Evolutionary conservation across 352 stramenopile species (phyloP).

Genomic region (Phytophthora kernoviae): DNA sequence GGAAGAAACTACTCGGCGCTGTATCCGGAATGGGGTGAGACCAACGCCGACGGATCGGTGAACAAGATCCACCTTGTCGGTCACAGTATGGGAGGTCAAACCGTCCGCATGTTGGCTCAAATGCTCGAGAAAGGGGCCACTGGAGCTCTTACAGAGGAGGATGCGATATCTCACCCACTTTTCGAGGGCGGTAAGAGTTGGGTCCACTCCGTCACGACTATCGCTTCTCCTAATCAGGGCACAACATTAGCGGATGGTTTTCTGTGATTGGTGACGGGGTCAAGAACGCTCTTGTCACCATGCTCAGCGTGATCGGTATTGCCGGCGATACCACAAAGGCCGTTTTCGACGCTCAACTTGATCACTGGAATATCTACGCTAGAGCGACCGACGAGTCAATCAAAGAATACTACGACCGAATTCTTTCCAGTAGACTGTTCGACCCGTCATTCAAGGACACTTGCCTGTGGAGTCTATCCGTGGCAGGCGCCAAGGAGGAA

Average conservation of each 20-base stretch:
- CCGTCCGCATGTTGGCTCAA: constrained; percentile 62
- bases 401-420: constrained; percentile 40
- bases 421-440: constrained; percentile 41
- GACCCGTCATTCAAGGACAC: constrained; percentile 36
- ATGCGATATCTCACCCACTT: constrained; percentile 26
- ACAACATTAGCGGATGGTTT: constrained; percentile 43
- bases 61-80: constrained; percentile 66
- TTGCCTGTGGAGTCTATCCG: constrained; percentile 32
- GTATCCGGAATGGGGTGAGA: constrained; percentile 52
- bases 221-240: constrained; percentile 52
- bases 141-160: constrained; percentile 29
- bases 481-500: constrained; percentile 35
- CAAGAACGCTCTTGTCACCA: constrained; percentile 25
- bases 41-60: constrained; percentile 32
- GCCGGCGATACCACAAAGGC: constrained; percentile 19
- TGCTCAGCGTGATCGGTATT: constrained; percentile 33
- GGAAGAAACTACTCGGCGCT: constrained; percentile 44
- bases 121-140: constrained; percentile 47
- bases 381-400: constrained; percentile 34
- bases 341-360: constrained; percentile 48
- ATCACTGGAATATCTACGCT: constrained; percentile 50
- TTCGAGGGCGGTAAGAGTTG: constrained; percentile 49
- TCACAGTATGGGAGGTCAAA: constrained; percentile 73
- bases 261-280: constrained; percentile 35
- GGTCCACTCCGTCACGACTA: constrained; percentile 58